Percentiles rank a stretch among this genome's conserved stretches.
Evolutionary conservation across 2,329 filamentous ascomycete species (phyloP).

Genomic region (Sporothrix inflata): DNA sequence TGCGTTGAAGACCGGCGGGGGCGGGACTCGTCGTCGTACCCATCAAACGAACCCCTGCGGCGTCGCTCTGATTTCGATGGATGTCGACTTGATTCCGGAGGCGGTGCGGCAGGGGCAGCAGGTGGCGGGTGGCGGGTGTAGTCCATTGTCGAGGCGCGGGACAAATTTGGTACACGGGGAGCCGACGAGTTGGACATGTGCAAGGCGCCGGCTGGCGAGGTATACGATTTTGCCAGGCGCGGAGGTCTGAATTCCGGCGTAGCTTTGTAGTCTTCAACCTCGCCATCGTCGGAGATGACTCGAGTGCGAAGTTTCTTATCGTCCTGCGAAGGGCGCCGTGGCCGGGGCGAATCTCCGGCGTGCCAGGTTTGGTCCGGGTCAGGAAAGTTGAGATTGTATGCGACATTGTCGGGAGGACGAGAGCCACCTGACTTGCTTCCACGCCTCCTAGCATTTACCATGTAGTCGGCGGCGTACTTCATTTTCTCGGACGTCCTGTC

Average conservation of each 20-base stretch:
- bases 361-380: conserved; percentile 33
- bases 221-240: conserved; percentile 38
- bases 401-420: neutral
- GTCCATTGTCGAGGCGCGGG: conserved; percentile 35
- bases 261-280: conserved; percentile 31
- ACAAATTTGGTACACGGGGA: conserved; percentile 29
- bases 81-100: conserved; percentile 26
- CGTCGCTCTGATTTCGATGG: conserved; percentile 31
- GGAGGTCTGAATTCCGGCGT: conserved; percentile 33
- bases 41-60: conserved; percentile 32
- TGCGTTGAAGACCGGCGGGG: conserved; percentile 11
- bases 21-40: conserved; percentile 28
- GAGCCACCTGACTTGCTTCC: conserved; percentile 31
- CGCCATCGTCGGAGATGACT: conserved; percentile 1
- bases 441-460: conserved; percentile 28
- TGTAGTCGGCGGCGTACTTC: conserved; percentile 35
- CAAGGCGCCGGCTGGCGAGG: conserved; percentile 32
- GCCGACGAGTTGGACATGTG: conserved; percentile 33
- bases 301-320: conserved; percentile 29
- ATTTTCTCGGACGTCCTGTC: conserved; percentile 31
- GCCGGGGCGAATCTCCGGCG: conserved; percentile 11
- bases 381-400: conserved; percentile 31
- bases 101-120: conserved; percentile 26
- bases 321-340: conserved; percentile 34
- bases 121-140: conserved; percentile 27